Evolutionary conservation across 1,284 basidiomycete genomes (phyloP).

Genomic region (Salmacisia buchloeana): DNA sequence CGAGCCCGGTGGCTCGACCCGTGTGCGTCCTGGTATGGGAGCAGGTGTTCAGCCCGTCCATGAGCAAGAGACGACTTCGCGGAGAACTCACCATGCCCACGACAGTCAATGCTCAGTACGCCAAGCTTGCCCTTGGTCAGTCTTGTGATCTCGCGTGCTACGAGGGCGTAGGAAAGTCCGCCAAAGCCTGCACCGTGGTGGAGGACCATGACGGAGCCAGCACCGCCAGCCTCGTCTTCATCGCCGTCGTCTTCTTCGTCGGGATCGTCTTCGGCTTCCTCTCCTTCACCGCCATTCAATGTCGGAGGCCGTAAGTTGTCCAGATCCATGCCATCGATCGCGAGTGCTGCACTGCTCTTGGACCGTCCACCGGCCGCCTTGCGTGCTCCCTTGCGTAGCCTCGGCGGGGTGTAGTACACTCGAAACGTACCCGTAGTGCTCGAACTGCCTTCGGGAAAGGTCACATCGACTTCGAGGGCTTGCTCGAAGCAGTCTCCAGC

Average conservation of each 20-base stretch:
- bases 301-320: constrained; percentile 13
- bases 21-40: background rate
- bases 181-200: constrained; percentile 93
- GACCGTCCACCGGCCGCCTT: background rate
- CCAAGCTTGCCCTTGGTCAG: constrained; percentile 70
- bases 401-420: constrained; percentile 47
- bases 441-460: background rate
- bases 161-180: constrained; percentile 78
- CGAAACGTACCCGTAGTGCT: constrained; percentile 47
- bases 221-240: constrained; percentile 50
- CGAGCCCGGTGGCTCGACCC: background rate
- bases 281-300: constrained; percentile 31
- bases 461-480: constrained; percentile 43
- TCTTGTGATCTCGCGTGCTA: constrained; percentile 69
- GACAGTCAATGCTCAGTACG: constrained; percentile 73
- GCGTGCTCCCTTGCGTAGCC: too few species aligned
- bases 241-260: constrained; percentile 49
- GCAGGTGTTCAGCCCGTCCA: background rate
- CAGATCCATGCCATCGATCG: constrained; percentile 11
- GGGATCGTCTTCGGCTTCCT: constrained; percentile 26
- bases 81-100: constrained; percentile 71
- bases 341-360: background rate
- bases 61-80: background rate
- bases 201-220: constrained; percentile 70
- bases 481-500: constrained; percentile 9